These are phyloP conservation scores for Coemansia sp. DNA, from an alignment of 192 early-diverging fungal genomes.

Conservation along the genomic window DNA sequence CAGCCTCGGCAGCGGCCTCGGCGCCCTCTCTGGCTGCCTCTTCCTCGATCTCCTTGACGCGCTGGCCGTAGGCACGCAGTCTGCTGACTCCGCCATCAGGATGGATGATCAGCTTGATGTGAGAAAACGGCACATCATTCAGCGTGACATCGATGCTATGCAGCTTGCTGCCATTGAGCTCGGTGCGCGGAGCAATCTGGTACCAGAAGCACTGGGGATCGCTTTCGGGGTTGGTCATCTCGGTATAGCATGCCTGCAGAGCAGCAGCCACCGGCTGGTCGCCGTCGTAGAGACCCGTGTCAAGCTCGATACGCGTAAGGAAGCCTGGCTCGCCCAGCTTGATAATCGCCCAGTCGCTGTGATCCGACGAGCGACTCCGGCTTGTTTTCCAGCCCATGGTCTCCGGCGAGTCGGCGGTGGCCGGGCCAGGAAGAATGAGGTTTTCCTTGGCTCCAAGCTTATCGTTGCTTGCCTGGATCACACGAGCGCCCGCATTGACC, in stretches of 20 bases:
- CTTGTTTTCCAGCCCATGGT: slow-evolving; percentile 89
- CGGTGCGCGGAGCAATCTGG: slow-evolving; percentile 50
- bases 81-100: slow-evolving; percentile 85
- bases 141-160: slow-evolving; percentile 63
- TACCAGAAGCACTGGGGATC: slow-evolving; percentile 64
- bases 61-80: slow-evolving; percentile 73
- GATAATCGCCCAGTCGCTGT: slow-evolving; percentile 73
- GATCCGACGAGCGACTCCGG: slow-evolving; percentile 60
- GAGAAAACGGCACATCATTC: slow-evolving; percentile 60
- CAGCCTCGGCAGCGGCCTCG: slow-evolving; percentile 47
- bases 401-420: slow-evolving; percentile 54
- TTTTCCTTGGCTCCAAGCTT: slow-evolving; percentile 65
- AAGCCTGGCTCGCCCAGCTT: slow-evolving; percentile 70
- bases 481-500: slow-evolving; percentile 59
- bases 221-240: slow-evolving; percentile 51
- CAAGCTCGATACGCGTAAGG: slow-evolving; percentile 72
- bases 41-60: slow-evolving; percentile 48
- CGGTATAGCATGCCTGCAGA: slow-evolving; percentile 63
- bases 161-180: slow-evolving; percentile 50
- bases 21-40: slow-evolving; percentile 49
- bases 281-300: slow-evolving; percentile 83
- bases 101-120: slow-evolving; percentile 67
- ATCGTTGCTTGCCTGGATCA: slow-evolving; percentile 64
- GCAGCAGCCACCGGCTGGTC: slow-evolving; percentile 75
- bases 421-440: slow-evolving; percentile 72